Base-by-base conservation (phyloP, 176 grass and related monocot genomes). In the Alloteropsis semialata region DNA sequence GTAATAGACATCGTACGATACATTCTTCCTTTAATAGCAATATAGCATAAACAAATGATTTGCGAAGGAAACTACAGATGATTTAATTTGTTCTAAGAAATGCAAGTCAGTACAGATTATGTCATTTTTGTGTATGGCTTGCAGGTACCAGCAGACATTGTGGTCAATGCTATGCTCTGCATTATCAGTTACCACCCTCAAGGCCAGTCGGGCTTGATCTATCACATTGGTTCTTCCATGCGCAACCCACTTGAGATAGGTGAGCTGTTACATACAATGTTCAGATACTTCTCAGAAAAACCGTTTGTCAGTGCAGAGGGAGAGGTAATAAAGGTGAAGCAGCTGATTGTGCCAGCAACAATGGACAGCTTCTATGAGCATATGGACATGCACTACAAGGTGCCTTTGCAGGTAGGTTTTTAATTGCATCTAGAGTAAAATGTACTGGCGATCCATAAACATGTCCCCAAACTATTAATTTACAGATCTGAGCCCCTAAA, bases 1-100 rank as follows among this genome's bases (percentile, higher is more conserved):
- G 18, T 79, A 13, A 48, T 85, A 36, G 84, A 72, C 84, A 70
- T 85, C 25, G 75, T 79, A 79, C 1, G 63, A n/a, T 69, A 62
- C 55, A 43, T 16, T 59, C 25, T 59, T 82, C 66, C 24, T 82
- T 11, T 71, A n/a, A n/a, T n/a, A n/a, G n/a, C n/a, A n/a, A n/a
- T 59, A 56, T 10, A 69, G 49, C 15, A 3, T 69, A 53, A 21
- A 57, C 3, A 68, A 43, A 69, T 69, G 17, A 24, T 5, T 58
- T 17, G 16, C 58, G 17, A 27, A 45, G 17, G 16, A 33, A 71
- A 34, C 13, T 28, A 44, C 38, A 38, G 3, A 33, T 45, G 6
- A 46, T 48, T 30, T 45, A 3, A 46, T 48, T 30, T 48, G 27
- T 15, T 48, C 29, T 4, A 79, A 42, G 2, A 19, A 69, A 25